Percentiles rank a stretch among this genome's conserved stretches.
Evolutionary conservation across 345 rosid genomes (phyloP).

Genomic region (Citrus trifoliata): DNA sequence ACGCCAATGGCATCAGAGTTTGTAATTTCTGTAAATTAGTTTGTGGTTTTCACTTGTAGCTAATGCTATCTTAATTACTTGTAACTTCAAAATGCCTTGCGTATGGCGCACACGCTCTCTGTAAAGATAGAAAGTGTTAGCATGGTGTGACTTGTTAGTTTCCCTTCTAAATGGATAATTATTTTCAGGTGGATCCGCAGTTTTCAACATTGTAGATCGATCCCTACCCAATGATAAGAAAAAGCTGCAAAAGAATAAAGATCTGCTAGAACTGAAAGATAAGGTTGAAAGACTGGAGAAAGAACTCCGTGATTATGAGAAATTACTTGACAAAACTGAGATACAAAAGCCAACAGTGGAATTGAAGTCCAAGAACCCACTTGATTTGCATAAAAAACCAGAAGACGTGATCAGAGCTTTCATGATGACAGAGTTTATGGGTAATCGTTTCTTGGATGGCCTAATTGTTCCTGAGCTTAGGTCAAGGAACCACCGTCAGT

Average conservation of each 20-base stretch:
- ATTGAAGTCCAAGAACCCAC: neutral
- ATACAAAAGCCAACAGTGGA: neutral
- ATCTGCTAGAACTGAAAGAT: conserved; percentile 9
- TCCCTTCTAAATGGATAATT: neutral
- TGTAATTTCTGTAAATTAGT: neutral
- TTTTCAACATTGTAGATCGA: neutral
- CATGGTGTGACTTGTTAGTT: neutral
- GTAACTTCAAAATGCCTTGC: neutral
- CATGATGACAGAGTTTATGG: conserved; percentile 3
- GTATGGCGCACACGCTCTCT: neutral
- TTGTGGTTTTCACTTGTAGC: too few species aligned
- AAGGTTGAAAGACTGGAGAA: conserved; percentile 14
- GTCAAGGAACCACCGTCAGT: neutral
- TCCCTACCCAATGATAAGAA: conserved; percentile 2
- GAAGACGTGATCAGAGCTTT: conserved; percentile 6
- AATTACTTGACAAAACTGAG: neutral
- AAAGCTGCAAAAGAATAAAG: neutral
- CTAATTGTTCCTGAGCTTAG: conserved; percentile 2
- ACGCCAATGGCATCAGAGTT: neutral
- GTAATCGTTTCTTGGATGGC: neutral
- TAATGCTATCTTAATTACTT: too few species aligned
- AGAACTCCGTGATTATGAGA: conserved; percentile 4
- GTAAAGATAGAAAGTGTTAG: neutral
- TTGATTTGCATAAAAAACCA: conserved; percentile 1
- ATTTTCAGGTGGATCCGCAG: conserved; percentile 14